A percentile compares a stretch with the other conserved stretches of the same genome.
Evolutionary conservation across 148 eudicot genomes (phyloP).

Genomic region (Selenicereus undatus): DNA sequence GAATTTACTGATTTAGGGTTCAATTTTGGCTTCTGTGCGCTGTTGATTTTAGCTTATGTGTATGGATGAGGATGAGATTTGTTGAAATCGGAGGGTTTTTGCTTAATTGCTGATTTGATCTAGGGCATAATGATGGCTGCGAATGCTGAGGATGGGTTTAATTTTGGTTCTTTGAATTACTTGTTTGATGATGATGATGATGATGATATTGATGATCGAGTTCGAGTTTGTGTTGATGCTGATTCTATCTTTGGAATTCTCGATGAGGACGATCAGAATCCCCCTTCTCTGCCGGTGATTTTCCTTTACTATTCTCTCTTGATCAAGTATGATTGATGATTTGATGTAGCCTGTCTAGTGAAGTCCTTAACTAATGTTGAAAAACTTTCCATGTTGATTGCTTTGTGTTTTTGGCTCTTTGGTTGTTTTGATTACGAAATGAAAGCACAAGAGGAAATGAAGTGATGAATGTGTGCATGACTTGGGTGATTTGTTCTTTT

Average conservation of each 20-base stretch:
- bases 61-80: not conserved
- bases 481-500: not conserved
- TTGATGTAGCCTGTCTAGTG: not conserved
- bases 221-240: not conserved
- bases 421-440: not conserved
- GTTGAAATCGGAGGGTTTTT: not conserved
- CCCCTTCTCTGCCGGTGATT: not conserved
- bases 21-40: not conserved
- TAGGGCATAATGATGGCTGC: not conserved
- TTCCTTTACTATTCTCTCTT: not conserved
- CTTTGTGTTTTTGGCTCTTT: too few species aligned
- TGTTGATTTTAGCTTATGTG: not conserved
- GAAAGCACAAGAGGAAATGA: not conserved
- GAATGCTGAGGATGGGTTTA: not conserved
- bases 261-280: not conserved
- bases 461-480: not conserved
- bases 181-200: constrained; percentile 2
- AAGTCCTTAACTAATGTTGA: not conserved
- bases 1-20: not conserved
- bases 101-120: not conserved
- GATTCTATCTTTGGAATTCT: not conserved
- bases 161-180: not conserved
- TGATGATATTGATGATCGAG: not conserved
- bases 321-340: not conserved
- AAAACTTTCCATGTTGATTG: not conserved